Base-by-base conservation (phyloP, 805 yeast species). In the Metschnikowia lochheadii region DNA sequence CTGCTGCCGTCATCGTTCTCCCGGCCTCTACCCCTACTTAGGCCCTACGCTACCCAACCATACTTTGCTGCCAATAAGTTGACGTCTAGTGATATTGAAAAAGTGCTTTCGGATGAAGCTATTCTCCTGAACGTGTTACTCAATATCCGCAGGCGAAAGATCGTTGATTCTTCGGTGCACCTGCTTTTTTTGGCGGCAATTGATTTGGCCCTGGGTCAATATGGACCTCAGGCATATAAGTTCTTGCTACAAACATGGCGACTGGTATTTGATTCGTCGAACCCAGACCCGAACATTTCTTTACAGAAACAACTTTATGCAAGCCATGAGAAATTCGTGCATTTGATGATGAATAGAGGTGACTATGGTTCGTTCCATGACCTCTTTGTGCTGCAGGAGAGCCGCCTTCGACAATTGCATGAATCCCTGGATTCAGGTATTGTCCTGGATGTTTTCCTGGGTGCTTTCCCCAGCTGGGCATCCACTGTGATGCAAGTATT, bases 301-400 rank as follows among this genome's bases (percentile, higher is more conserved):
- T 6, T 44, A 8, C 46, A 50, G 23, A n/a, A 6, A 38, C 40
- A 7, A 23, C 47, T 69, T 17, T 41, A 64, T 10, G 33, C 46
- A 3, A 50, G 59, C 29, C 61, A 62, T 49, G 62, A 61, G 33
- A 49, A 48, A 3, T 49, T 70, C 36, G 53, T 62, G 15, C 67
- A 68, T 42, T 45, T 60, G n/a, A 50, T 66, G 50, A 63, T 69
- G 47, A 69, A 69, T 46, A 54, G 59, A 7, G 58, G 61, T 35
- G 61, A 60, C 32, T 67, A 58, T 50, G 47, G 51, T 8, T 38
- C 60, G 5, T 70, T 69, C 50, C 35, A 38, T 15, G 43, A 40
- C 26, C 53, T 49, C 8, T 20, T 52, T n/a, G 38, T 37, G 35
- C 49, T 49, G 52, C 26, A 18, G 21, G 21, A 32, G 26, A 11